phyloP scores from a whole-genome alignment of 495 filamentous ascomycete species.

The Aspergillus wentii region DNA sequence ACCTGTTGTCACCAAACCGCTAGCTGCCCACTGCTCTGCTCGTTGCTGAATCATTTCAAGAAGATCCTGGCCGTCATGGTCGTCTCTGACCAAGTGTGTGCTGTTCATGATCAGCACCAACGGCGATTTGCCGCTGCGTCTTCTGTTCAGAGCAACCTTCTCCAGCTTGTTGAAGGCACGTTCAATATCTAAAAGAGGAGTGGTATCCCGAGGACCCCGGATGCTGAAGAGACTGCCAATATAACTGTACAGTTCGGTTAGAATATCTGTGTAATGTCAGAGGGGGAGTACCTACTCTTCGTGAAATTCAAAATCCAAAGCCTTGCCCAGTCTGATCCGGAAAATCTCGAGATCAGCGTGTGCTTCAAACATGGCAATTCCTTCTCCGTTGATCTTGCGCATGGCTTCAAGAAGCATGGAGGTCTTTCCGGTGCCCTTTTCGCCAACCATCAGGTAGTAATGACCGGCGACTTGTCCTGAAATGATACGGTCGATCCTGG shows the following conservation, averaged over 20 bases:
- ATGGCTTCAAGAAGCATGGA: constrained; percentile 94
- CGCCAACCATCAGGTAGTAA: constrained; percentile 90
- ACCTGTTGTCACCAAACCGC: constrained; percentile 75
- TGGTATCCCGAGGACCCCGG: constrained; percentile 84
- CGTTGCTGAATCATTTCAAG: constrained; percentile 93
- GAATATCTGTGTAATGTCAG: neutral
- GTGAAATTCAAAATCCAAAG: constrained; percentile 89
- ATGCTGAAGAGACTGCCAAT: constrained; percentile 94
- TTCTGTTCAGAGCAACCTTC: constrained; percentile 76
- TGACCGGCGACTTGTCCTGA: constrained; percentile 64
- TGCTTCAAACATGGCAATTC: constrained; percentile 89
- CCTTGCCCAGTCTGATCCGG: constrained; percentile 84
- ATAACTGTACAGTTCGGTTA: constrained; percentile 60
- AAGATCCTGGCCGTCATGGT: constrained; percentile 84
- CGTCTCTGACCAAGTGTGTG: constrained; percentile 82
- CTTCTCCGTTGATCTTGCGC: constrained; percentile 81
- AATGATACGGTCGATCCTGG: constrained; percentile 72
- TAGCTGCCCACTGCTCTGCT: constrained; percentile 92
- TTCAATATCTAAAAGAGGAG: constrained; percentile 88
- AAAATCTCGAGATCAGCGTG: constrained; percentile 95
- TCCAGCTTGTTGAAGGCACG: constrained; percentile 96
- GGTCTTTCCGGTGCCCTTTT: constrained; percentile 94
- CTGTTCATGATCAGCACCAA: constrained; percentile 87
- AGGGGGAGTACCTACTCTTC: constrained; percentile 39
- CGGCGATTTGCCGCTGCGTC: constrained; percentile 54